Conservation (phyloP, 2,329 filamentous ascomycete genomes). For the Colletotrichum trifolii region DNA sequence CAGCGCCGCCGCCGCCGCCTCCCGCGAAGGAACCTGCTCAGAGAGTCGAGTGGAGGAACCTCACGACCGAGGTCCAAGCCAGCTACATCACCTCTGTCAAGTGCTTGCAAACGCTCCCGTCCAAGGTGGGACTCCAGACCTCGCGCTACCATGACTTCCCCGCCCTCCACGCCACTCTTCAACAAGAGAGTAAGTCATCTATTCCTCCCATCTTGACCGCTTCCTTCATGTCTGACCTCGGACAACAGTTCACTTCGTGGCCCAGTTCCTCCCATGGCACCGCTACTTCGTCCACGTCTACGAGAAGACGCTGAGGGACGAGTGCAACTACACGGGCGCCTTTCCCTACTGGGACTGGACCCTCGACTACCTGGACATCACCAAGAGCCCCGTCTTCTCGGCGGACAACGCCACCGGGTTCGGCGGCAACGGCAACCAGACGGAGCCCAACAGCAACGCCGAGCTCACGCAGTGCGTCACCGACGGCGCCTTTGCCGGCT, state of each 20-base stretch:
- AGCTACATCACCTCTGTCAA: conserved; percentile 40
- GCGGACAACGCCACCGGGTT: conserved; percentile 45
- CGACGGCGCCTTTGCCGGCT: conserved; percentile 40
- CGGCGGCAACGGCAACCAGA: conserved; percentile 42
- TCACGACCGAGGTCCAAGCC: conserved; percentile 8
- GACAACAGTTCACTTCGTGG: conserved; percentile 37
- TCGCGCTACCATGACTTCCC: conserved; percentile 48
- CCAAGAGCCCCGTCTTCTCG: conserved; percentile 44
- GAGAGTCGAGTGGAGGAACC: conserved; percentile 22
- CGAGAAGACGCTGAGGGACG: conserved; percentile 43
- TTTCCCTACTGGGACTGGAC: conserved; percentile 49
- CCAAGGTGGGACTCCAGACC: conserved; percentile 39
- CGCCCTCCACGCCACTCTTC: conserved; percentile 39
- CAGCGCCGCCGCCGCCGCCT: no score
- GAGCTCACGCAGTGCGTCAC: conserved; percentile 38
- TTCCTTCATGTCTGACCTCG: no score
- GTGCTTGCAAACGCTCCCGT: conserved; percentile 43
- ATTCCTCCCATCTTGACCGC: no score
- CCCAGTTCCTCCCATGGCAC: conserved; percentile 50
- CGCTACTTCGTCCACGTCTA: conserved; percentile 46
- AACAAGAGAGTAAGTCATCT: no score
- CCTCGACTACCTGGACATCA: conserved; percentile 38
- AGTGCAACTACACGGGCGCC: conserved; percentile 46
- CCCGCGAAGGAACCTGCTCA: background rate
- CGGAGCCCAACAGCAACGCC: background rate